phyloP scores from a whole-genome alignment of 371 early-diverging fungal genomes.

The Mucor piriformis region DNA sequence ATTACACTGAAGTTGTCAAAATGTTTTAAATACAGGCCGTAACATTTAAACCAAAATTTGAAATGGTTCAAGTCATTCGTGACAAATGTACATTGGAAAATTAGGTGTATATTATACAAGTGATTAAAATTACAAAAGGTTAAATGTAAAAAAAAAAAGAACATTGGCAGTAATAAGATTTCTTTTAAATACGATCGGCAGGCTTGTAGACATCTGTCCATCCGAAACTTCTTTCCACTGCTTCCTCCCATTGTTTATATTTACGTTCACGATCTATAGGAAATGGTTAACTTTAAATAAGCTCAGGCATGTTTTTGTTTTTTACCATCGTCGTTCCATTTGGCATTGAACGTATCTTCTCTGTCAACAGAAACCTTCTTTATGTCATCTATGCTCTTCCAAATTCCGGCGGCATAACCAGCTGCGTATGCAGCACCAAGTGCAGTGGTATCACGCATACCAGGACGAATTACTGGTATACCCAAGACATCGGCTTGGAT shows the following conservation, averaged over 20 bases:
- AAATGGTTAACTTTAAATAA: slow-evolving; percentile 15
- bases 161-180: neutral
- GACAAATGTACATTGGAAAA: neutral
- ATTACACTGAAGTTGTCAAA: no score
- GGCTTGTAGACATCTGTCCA: slow-evolving; percentile 51
- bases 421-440: slow-evolving; percentile 95
- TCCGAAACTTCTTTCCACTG: slow-evolving; percentile 71
- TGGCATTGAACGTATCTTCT: slow-evolving; percentile 47
- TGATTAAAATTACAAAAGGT: neutral
- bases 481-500: slow-evolving; percentile 88
- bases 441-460: slow-evolving; percentile 92
- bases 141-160: neutral
- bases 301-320: neutral
- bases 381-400: slow-evolving; percentile 56
- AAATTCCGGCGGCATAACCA: slow-evolving; percentile 80
- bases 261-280: slow-evolving; percentile 58
- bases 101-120: neutral
- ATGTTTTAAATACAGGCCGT: no score
- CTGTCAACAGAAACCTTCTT: slow-evolving; percentile 29
- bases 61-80: no score
- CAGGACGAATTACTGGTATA: slow-evolving; percentile 72
- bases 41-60: no score
- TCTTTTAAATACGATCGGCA: slow-evolving; percentile 11
- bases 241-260: slow-evolving; percentile 78
- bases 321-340: slow-evolving; percentile 46